Base-by-base conservation (phyloP, 1,284 basidiomycete species). In the Irpex sp. region DNA sequence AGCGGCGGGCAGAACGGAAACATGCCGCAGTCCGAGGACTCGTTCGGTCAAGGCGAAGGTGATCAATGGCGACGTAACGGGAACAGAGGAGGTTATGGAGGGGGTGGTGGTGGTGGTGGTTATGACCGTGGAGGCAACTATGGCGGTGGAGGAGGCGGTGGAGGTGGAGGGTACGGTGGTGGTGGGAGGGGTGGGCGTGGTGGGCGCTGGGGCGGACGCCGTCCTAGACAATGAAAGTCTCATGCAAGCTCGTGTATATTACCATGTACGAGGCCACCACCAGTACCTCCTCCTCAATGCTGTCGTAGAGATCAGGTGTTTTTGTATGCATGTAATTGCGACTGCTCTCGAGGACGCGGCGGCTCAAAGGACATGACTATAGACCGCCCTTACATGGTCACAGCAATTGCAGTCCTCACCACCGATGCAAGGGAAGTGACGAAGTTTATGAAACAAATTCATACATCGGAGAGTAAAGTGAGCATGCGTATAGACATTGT, bases 1-100 rank as follows among this genome's bases (percentile, higher is more conserved):
- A 74, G 74, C 17, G 78, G 78, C 64, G 72, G 78, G 63, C 75
- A 76, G 66, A 71, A 67, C 47, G 79, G 77, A 5, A 71, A 77
- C 57, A 65, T 79, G 51, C 77, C 75, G 1, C 67, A 74, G 7
- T 79, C 80, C 66, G 77, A 80, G 21, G 19, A 48, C 81, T 82
- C 52, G 74, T 82, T 73, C 77, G 79, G 72, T 9, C 67, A 69
- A 17, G 70, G 69, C 47, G 64, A 63, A 4, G 69, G 70, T 3
- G 67, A 63, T 7, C 60, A 69, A 31, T 61, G 66, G 61, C 57
- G 63, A 11, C 38, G 68, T 2, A 66, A 70, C n/a, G 68, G 72
- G 2, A 64, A 68, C 3, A 69, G 70, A 0, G 70, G 69, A 51
- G 40, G 56, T 52, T 60, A 64, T 7, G 44, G 52, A 13, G 40